These are phyloP conservation scores for Cicer bijugum DNA, from an alignment of 306 rosid species.

Conservation along the genomic window DNA sequence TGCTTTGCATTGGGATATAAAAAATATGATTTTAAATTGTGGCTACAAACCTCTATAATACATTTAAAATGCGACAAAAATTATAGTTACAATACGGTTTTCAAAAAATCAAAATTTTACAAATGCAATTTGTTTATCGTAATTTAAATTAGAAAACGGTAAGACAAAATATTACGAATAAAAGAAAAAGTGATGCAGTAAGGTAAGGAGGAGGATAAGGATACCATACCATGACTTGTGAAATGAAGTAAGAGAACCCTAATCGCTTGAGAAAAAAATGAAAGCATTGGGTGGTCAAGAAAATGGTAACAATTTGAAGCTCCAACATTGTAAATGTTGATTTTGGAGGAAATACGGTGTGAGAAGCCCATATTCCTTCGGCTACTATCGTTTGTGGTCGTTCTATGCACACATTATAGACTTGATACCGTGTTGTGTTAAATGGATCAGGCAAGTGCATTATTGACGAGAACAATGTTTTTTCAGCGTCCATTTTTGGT, in stretches of 20 bases:
- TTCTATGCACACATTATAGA: conserved; percentile 25
- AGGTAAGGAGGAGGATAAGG: too few relatives aligned
- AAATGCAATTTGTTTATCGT: too few relatives aligned
- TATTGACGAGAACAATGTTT: too few relatives aligned
- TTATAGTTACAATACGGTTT: too few relatives aligned
- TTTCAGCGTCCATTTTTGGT: too few relatives aligned
- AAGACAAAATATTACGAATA: neutral
- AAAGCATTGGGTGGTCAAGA: conserved; percentile 33
- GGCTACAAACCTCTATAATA: too few relatives aligned
- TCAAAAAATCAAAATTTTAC: too few relatives aligned
- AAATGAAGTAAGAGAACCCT: conserved; percentile 50
- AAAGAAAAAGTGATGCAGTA: neutral
- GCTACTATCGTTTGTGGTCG: conserved; percentile 18
- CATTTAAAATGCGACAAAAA: too few relatives aligned
- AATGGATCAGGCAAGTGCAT: neutral
- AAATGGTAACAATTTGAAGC: conserved; percentile 48
- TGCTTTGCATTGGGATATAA: too few relatives aligned
- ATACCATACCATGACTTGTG: conserved; percentile 54
- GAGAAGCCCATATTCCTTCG: conserved; percentile 32
- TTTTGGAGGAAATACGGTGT: neutral
- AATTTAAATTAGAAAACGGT: too few relatives aligned
- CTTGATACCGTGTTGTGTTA: neutral
- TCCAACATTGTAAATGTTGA: conserved; percentile 50
- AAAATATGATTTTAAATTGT: too few relatives aligned
- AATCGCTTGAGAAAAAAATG: conserved; percentile 55